Conservation (phyloP, 768 basidiomycete species). For the Suillus subalutaceus region DNA sequence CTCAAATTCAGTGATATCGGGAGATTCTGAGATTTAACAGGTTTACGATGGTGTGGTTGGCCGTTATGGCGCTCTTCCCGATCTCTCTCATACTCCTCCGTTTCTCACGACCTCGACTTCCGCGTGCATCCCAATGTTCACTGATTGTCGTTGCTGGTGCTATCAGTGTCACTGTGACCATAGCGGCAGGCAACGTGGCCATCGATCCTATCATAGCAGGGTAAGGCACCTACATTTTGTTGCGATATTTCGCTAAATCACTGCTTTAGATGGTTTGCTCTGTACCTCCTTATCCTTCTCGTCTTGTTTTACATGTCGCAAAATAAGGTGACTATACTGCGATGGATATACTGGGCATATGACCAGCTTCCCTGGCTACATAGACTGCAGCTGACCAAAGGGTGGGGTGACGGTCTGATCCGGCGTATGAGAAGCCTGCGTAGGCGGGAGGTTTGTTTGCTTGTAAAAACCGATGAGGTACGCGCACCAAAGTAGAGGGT, state of each 20-base stretch:
- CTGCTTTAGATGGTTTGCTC: conserved; percentile 57
- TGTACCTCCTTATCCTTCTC: conserved; percentile 58
- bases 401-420: conserved; percentile 49
- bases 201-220: conserved; percentile 58
- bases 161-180: conserved; percentile 40
- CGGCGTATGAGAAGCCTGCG: conserved; percentile 47
- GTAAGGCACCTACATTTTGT: conserved; percentile 34
- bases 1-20: neutral
- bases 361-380: conserved; percentile 61
- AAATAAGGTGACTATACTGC: conserved; percentile 56
- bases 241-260: conserved; percentile 6
- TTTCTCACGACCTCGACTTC: conserved; percentile 65
- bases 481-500: conserved; percentile 10
- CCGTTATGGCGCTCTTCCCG: conserved; percentile 67
- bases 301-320: conserved; percentile 50
- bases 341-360: conserved; percentile 62
- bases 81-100: conserved; percentile 60
- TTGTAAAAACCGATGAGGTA: conserved; percentile 71
- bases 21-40: conserved; percentile 29
- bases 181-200: conserved; percentile 63
- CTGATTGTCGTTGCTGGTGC: conserved; percentile 46
- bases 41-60: conserved; percentile 71
- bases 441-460: conserved; percentile 58
- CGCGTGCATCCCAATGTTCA: conserved; percentile 42
- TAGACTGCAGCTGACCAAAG: conserved; percentile 35